Percentiles rank a stretch among this genome's conserved stretches.
Evolutionary conservation across 129 eudicot genomes (phyloP).

Genomic region (Ambrosia trifida): DNA sequence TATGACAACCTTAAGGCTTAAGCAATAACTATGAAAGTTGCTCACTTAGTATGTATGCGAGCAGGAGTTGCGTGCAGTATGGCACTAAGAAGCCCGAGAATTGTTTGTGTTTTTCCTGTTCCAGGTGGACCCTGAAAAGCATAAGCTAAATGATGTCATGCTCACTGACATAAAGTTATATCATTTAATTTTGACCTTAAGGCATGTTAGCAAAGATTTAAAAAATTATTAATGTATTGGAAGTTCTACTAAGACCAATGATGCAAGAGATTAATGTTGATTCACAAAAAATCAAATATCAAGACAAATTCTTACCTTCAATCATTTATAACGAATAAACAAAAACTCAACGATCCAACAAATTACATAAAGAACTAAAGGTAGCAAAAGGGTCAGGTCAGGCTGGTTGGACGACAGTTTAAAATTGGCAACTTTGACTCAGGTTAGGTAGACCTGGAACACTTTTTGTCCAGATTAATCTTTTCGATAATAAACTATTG

Average conservation of each 20-base stretch:
- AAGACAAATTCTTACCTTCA: background rate
- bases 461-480: background rate
- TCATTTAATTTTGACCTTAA: background rate
- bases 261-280: background rate
- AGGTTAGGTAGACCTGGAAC: background rate
- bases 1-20: background rate
- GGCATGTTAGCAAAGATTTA: slow-evolving; percentile 4
- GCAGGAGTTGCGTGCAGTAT: slow-evolving; percentile 91
- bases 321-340: background rate
- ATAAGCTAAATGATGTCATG: slow-evolving; percentile 18
- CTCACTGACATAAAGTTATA: background rate
- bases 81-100: slow-evolving; percentile 95
- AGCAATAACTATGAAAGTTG: background rate
- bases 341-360: background rate
- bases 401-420: background rate
- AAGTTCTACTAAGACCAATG: background rate
- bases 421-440: background rate
- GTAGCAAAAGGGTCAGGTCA: background rate
- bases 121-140: slow-evolving; percentile 91
- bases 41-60: slow-evolving; percentile 76
- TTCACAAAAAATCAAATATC: background rate
- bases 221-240: background rate
- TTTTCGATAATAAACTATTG: background rate
- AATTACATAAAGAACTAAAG: background rate
- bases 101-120: slow-evolving; percentile 98